Percentiles rank a stretch among this genome's conserved stretches.
Evolutionary conservation across 2,329 filamentous ascomycete species (phyloP).

Genomic region (Acephala macrosclerotiorum): DNA sequence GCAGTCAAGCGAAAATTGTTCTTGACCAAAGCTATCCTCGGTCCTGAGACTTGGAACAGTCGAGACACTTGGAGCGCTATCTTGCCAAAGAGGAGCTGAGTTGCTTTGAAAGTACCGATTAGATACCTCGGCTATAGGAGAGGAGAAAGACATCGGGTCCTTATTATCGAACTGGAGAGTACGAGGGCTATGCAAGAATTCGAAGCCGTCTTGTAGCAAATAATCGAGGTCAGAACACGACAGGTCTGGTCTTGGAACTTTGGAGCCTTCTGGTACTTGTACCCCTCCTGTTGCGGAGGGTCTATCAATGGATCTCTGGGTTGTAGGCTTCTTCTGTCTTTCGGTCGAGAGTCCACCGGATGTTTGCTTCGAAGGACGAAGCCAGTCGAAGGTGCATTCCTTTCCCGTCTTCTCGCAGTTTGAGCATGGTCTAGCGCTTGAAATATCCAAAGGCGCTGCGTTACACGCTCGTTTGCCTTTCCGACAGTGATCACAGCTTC

Average conservation of each 20-base stretch:
- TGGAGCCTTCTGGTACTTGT: not conserved
- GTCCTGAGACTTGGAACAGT: not conserved
- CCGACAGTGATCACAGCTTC: slow-evolving; percentile 55
- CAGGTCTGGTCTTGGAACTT: not conserved
- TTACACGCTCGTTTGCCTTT: slow-evolving; percentile 55
- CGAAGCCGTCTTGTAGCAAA: not conserved
- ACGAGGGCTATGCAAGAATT: not conserved
- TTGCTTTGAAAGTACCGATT: not conserved
- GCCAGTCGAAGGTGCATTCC: slow-evolving; percentile 28
- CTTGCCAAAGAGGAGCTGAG: not conserved
- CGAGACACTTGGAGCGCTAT: not conserved
- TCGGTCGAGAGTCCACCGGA: not conserved
- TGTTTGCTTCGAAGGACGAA: slow-evolving; percentile 3
- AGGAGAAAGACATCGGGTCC: not conserved
- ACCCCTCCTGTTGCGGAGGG: not conserved
- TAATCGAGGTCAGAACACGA: not conserved
- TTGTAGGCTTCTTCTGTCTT: not conserved
- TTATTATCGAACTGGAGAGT: not conserved
- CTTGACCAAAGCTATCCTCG: not conserved
- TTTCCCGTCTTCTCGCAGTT: slow-evolving; percentile 26
- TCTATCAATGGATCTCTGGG: not conserved
- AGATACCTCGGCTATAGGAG: too few relatives aligned
- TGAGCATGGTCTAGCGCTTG: slow-evolving; percentile 19
- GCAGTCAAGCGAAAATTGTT: not conserved
- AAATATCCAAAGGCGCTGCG: slow-evolving; percentile 42